These are phyloP conservation scores for Taiozyma sp. DNA, from an alignment of 1,139 yeast species.

Conservation along the genomic window DNA sequence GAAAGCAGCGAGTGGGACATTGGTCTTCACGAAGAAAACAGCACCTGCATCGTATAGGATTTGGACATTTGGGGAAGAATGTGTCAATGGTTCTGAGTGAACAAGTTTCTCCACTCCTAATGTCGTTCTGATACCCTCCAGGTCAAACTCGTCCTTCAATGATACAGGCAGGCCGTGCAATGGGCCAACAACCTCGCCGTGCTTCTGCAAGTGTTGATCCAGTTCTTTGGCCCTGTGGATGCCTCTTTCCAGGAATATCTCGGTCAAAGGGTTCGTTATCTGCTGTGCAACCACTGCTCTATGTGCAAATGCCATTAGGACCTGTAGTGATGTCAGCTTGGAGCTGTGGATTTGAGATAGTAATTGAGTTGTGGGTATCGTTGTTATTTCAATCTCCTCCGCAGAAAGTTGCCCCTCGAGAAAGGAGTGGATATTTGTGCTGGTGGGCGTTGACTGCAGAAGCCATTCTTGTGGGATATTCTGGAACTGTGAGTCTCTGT, in stretches of 20 bases:
- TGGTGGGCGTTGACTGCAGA: slow-evolving; percentile 7
- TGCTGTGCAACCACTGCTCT: slow-evolving; percentile 56
- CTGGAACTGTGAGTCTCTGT: not conserved
- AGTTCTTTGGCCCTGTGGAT: slow-evolving; percentile 38
- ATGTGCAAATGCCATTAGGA: slow-evolving; percentile 41
- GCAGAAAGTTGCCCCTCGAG: slow-evolving; percentile 24
- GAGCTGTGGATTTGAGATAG: slow-evolving; percentile 5
- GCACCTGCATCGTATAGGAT: slow-evolving; percentile 44
- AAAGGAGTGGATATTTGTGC: slow-evolving; percentile 22
- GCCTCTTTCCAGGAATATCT: slow-evolving; percentile 34
- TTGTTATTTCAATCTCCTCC: slow-evolving; percentile 35
- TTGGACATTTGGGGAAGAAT: slow-evolving; percentile 37
- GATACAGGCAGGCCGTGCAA: slow-evolving; percentile 68
- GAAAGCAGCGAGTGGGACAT: slow-evolving; percentile 55
- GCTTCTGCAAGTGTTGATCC: slow-evolving; percentile 32
- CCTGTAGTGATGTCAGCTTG: not conserved
- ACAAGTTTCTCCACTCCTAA: slow-evolving; percentile 38
- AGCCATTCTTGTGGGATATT: slow-evolving; percentile 11
- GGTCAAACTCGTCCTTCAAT: slow-evolving; percentile 45
- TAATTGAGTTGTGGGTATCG: slow-evolving; percentile 21
- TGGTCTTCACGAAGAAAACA: slow-evolving; percentile 49
- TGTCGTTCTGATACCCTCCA: slow-evolving; percentile 39
- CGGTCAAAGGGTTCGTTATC: slow-evolving; percentile 41
- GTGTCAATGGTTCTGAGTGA: slow-evolving; percentile 30
- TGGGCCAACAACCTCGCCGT: slow-evolving; percentile 41